Conservation (phyloP, 2,329 filamentous ascomycete genomes). For the Paecilomyces sp. region DNA sequence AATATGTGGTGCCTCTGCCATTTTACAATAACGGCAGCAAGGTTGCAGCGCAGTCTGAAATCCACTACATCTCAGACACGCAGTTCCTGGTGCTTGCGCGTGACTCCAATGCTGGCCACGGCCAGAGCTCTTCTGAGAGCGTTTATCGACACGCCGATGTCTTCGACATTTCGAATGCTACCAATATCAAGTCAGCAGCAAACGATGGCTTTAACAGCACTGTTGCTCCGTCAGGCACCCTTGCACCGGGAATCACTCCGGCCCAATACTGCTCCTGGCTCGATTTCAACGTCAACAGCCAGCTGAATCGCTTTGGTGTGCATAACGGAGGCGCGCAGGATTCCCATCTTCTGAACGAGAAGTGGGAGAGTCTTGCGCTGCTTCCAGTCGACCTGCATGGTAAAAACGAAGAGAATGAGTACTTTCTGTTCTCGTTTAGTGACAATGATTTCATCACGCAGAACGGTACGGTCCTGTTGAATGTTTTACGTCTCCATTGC, state of each 20-base stretch:
- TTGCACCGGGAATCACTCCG: slow-evolving; percentile 49
- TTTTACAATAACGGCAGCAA: slow-evolving; percentile 45
- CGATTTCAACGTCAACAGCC: slow-evolving; percentile 59
- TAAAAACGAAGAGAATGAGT: slow-evolving; percentile 47
- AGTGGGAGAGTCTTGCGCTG: slow-evolving; percentile 65
- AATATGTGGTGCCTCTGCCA: slow-evolving; percentile 62
- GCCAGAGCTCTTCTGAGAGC: slow-evolving; percentile 45
- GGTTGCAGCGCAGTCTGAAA: slow-evolving; percentile 61
- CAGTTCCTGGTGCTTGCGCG: slow-evolving; percentile 63
- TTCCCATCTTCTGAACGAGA: slow-evolving; percentile 59
- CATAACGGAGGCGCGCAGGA: slow-evolving; percentile 62
- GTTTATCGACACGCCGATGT: slow-evolving; percentile 64
- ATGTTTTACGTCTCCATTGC: background rate
- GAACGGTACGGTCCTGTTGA: slow-evolving; percentile 41
- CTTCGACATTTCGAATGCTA: slow-evolving; percentile 56
- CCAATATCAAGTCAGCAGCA: slow-evolving; percentile 49
- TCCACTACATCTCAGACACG: slow-evolving; percentile 55
- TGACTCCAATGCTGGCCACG: slow-evolving; percentile 55
- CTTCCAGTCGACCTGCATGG: slow-evolving; percentile 48
- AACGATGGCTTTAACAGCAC: slow-evolving; percentile 33
- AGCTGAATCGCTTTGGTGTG: slow-evolving; percentile 59
- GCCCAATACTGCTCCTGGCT: slow-evolving; percentile 60
- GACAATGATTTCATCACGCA: slow-evolving; percentile 74
- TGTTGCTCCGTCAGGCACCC: slow-evolving; percentile 44
- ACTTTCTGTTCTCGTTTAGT: slow-evolving; percentile 59